Conservation (phyloP, 2,329 filamentous ascomycete species). For the Penicillium sp. region DNA sequence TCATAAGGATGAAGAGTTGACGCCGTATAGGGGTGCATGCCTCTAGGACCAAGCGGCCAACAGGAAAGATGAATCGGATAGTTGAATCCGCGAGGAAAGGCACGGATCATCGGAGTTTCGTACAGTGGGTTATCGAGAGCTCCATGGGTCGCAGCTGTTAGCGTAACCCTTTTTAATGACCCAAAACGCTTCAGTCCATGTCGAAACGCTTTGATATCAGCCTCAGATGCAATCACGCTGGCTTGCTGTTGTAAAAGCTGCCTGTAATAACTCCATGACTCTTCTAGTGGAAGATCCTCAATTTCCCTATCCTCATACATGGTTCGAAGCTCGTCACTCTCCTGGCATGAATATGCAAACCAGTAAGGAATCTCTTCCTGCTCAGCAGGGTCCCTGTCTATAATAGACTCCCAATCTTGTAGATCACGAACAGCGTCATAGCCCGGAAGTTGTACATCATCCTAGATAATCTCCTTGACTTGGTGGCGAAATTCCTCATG, state of each 20-base stretch:
- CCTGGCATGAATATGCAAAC: neutral
- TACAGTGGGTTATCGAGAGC: constrained; percentile 33
- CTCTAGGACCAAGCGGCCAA: constrained; percentile 23
- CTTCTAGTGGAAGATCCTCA: neutral
- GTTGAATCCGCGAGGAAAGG: constrained; percentile 37
- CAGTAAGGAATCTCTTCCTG: neutral
- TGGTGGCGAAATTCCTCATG: constrained; percentile 29
- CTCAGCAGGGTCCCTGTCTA: neutral
- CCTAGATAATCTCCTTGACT: constrained; percentile 39
- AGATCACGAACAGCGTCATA: neutral
- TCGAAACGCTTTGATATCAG: constrained; percentile 30
- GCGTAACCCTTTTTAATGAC: constrained; percentile 31
- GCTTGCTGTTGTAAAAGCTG: constrained; percentile 31
- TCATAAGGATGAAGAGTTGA: neutral
- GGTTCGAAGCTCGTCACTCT: neutral
- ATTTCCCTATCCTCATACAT: neutral
- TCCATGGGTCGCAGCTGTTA: constrained; percentile 41
- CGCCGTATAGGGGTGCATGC: too few species aligned
- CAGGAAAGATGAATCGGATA: constrained; percentile 35
- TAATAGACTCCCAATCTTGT: neutral
- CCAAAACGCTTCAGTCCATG: constrained; percentile 33
- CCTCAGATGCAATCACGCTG: constrained; percentile 22
- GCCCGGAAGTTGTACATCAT: constrained; percentile 2
- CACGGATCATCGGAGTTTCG: constrained; percentile 41
- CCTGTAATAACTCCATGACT: constrained; percentile 27